Evolutionary conservation across 2,329 filamentous ascomycete species (phyloP), one percentile per base, ranked within the genome.

Genomic region (Parastagonospora avenae): DNA sequence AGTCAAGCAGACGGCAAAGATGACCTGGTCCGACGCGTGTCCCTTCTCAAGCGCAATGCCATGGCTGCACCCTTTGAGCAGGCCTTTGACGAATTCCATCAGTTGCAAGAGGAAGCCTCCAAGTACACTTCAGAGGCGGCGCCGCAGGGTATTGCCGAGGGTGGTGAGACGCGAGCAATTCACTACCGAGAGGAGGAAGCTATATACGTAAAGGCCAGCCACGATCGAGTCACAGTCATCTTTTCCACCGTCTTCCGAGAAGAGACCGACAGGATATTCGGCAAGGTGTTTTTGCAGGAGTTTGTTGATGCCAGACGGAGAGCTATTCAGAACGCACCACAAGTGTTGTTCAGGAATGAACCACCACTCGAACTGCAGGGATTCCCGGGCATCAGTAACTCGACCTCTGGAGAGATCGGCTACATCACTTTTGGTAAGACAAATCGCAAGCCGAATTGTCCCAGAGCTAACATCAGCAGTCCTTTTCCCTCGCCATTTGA

Each of bases 1-100:
- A 29, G 9, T n/a, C 33, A 29, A 45, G 35, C 58, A 88, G 93
- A 97, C 75, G 90, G 86, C 59, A 87, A 88, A 62, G 91, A 96
- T 67, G 92, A 92, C 55, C 80, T 99, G 55, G 86, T 97, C 64
- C 86, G 85, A 75, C 89, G 92, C 70, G 88, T 97, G 68, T 90
- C 92, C 53, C 81, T 99, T 60, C 78, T 99, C 67, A 99, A 97
- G 82, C 92, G 95, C 69, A 97, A 99, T 75, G 92, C 91, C 63
- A 97, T 99, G 94, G 95, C 94, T 55, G 93, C 94, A 42, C 94
- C 95, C 1, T 99, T 99, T 75, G 94, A 99, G 79, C 89, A 92
- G 71, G 94, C 95, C 16, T 99, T 97, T 74, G 85, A 95, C 67
- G 92, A 97, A 74, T 91, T 97, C 77, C 89, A 92, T 69, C 83